Percentiles rank a stretch among this genome's conserved stretches.
These are phyloP conservation scores for Diaporthe amygdali DNA, from an alignment of 2,329 filamentous ascomycete genomes.

Conservation along the genomic window DNA sequence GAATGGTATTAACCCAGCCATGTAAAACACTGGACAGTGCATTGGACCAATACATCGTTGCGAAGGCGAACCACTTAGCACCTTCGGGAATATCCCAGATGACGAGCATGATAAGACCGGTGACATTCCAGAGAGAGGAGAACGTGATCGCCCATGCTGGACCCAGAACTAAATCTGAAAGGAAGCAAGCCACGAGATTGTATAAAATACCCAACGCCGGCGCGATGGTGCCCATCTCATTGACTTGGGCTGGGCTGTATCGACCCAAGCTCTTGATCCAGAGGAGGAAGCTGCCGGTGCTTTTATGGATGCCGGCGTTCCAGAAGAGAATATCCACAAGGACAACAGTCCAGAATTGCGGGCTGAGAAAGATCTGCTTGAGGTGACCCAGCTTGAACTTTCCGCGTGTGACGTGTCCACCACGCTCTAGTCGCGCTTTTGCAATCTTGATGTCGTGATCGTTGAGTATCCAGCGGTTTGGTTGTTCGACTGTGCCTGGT, in stretches of 20 bases:
- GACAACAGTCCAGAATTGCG: slow-evolving; percentile 56
- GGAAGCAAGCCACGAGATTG: slow-evolving; percentile 57
- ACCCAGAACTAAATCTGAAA: slow-evolving; percentile 56
- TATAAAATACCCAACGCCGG: slow-evolving; percentile 63
- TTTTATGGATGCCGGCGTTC: slow-evolving; percentile 54
- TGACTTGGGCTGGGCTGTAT: slow-evolving; percentile 51
- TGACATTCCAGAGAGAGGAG: slow-evolving; percentile 54
- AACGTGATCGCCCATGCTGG: slow-evolving; percentile 61
- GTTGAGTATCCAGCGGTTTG: slow-evolving; percentile 53
- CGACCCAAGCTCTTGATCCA: slow-evolving; percentile 63
- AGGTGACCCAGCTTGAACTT: slow-evolving; percentile 39
- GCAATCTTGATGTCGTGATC: slow-evolving; percentile 53
- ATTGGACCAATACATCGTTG: slow-evolving; percentile 52
- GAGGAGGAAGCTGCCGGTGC: slow-evolving; percentile 55
- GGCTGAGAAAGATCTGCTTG: slow-evolving; percentile 42
- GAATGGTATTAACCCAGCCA: slow-evolving; percentile 59
- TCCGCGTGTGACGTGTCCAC: slow-evolving; percentile 45
- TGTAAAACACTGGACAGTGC: slow-evolving; percentile 61
- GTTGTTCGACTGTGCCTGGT: slow-evolving; percentile 55
- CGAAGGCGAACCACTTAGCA: slow-evolving; percentile 59
- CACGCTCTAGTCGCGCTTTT: slow-evolving; percentile 47
- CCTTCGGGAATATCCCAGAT: slow-evolving; percentile 62
- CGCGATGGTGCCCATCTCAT: slow-evolving; percentile 56
- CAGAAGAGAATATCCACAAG: slow-evolving; percentile 61
- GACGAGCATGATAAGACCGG: slow-evolving; percentile 57